Conservation (phyloP, 305 asterid species). For the Andrographis paniculata region DNA sequence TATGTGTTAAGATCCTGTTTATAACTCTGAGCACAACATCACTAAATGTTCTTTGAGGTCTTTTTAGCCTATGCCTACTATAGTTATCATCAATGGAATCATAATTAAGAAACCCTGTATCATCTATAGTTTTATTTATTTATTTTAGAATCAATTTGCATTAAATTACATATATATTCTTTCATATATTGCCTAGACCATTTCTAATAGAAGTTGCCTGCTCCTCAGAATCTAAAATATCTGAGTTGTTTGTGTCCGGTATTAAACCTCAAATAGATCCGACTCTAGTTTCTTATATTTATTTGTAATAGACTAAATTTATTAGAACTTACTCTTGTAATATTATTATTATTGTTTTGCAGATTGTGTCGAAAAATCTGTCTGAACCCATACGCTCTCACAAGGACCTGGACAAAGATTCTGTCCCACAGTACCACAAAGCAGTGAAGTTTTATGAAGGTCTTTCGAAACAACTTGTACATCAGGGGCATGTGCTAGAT, state of each 20-base stretch:
- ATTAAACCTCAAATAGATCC: conserved; percentile 11
- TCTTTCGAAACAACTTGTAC: conserved; percentile 87
- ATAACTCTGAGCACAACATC: not conserved
- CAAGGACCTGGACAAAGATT: conserved; percentile 97
- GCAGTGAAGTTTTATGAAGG: conserved; percentile 88
- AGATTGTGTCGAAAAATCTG: conserved; percentile 81
- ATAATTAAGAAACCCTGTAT: no score
- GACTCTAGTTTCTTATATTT: conserved; percentile 7
- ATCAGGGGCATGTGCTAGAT: conserved; percentile 96
- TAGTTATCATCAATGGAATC: no score
- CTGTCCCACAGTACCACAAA: conserved; percentile 81
- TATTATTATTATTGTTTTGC: conserved; percentile 24
- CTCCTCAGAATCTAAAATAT: conserved; percentile 4
- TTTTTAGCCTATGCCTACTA: no score
- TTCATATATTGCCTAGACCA: no score
- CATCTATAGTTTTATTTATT: no score
- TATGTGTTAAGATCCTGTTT: not conserved
- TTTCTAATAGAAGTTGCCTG: no score
- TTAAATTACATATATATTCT: no score
- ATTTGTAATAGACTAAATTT: conserved; percentile 10
- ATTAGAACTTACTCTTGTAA: conserved; percentile 16
- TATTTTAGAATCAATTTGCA: no score
- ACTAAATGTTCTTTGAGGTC: not conserved
- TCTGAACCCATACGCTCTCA: conserved; percentile 96
- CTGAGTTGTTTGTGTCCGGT: conserved; percentile 3